Evolutionary conservation across 2,329 filamentous ascomycete genomes (phyloP), one percentile per base, ranked within the genome.

Genomic region (Colletotrichum kahawae): DNA sequence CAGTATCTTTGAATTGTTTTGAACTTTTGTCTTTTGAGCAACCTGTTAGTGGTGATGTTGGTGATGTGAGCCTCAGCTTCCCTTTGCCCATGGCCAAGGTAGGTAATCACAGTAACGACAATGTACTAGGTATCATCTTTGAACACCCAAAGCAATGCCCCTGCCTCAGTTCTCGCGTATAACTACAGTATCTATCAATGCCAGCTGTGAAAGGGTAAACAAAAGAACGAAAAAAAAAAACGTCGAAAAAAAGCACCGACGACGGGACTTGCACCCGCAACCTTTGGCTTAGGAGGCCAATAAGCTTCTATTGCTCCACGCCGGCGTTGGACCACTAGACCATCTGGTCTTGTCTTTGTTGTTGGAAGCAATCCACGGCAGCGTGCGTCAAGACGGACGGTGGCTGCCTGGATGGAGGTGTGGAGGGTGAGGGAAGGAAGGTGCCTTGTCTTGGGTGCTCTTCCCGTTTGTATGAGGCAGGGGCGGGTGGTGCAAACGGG

Each of bases 291-390:
- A 75, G 72, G 72, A 75, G 69, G 63, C 72, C 72, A 75, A 75
- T 75, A 75, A 75, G 72, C 72, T 75, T 67, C 72, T 75, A 75
- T 75, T 75, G 72, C 72, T 75, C 72, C 69, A 75, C 69, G 69
- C 33, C 72, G 72, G 72, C 72, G 54, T 60, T 36, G 43, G 27
- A 75, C 72, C 69, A 31, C 43, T 72, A 43, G 69, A 59, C 72
- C 72, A 75, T 27, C 21, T 29, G 34, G n/a, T 51, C 72, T 21
- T 56, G 16, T 43, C 7, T 36, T 71, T 70, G 48, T 65, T 67
- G 71, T 59, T 67, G 54, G 24, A 33, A 24, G 24, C n/a, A 29
- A 38, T 21, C 13, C 5, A 31, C 66, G 71, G 43, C 10, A 24
- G 12, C 18, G 5, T 24, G 66, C 66, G 38, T 63, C 63, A 74